phyloP scores from a whole-genome alignment of 2,329 filamentous ascomycete genomes.

The Fusarium sp. region DNA sequence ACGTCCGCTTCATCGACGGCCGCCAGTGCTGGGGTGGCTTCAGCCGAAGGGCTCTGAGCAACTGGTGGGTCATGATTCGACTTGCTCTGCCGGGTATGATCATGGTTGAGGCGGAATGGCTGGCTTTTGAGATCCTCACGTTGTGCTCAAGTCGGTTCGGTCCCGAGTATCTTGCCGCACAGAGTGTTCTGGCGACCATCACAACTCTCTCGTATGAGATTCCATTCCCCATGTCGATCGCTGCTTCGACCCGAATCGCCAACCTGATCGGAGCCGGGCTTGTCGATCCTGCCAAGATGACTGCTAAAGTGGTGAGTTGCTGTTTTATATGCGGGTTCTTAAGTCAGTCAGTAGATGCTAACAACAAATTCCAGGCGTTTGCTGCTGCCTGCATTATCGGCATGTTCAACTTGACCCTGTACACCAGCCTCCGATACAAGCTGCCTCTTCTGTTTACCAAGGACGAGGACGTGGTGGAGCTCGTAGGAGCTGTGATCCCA shows the following conservation, averaged over 20 bases:
- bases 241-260: constrained; percentile 87
- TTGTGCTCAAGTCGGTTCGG: constrained; percentile 85
- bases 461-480: constrained; percentile 74
- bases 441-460: constrained; percentile 85
- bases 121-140: constrained; percentile 92
- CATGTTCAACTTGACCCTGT: constrained; percentile 79
- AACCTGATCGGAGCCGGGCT: constrained; percentile 92
- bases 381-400: constrained; percentile 77
- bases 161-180: constrained; percentile 83
- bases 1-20: constrained; percentile 80
- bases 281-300: constrained; percentile 81
- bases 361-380: constrained; percentile 61
- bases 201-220: constrained; percentile 88
- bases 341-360: not conserved
- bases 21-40: constrained; percentile 88
- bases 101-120: constrained; percentile 94
- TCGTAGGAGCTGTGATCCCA: constrained; percentile 79
- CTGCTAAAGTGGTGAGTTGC: constrained; percentile 77
- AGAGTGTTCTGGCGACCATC: constrained; percentile 85
- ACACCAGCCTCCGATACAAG: constrained; percentile 75
- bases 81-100: constrained; percentile 89
- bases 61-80: constrained; percentile 86
- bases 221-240: constrained; percentile 91
- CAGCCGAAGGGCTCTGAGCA: constrained; percentile 74
- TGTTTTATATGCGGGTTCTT: not conserved